Evolutionary conservation across 371 early-diverging fungal species (phyloP).

Genomic region (Lichtheimia ramosa): DNA sequence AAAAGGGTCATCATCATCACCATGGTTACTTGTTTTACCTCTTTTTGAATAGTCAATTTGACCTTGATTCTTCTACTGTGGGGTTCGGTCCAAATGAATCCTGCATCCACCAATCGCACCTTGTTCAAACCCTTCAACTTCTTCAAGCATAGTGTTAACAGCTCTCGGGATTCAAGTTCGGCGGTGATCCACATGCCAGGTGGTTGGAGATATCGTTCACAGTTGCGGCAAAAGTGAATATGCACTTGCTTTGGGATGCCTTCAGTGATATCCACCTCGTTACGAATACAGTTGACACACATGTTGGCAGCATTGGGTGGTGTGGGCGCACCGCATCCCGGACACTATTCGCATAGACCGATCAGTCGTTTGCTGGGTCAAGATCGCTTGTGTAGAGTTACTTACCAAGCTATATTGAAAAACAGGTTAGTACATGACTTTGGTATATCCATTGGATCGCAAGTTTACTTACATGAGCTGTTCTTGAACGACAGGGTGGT

Average conservation of each 20-base stretch:
- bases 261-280: conserved; percentile 95
- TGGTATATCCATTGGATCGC: not conserved
- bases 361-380: not conserved
- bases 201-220: conserved; percentile 97
- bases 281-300: conserved; percentile 98
- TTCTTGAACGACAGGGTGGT: conserved; percentile 50
- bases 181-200: conserved; percentile 92
- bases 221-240: conserved; percentile 94
- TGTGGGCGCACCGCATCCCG: conserved; percentile 96
- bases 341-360: conserved; percentile 69
- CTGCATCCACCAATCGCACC: conserved; percentile 96
- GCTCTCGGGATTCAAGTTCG: conserved; percentile 91
- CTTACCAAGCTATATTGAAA: conserved; percentile 36
- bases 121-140: conserved; percentile 89
- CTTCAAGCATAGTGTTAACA: conserved; percentile 94
- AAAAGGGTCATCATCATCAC: not conserved
- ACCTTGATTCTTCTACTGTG: conserved; percentile 94
- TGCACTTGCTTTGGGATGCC: conserved; percentile 96
- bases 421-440: conserved; percentile 3
- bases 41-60: conserved; percentile 97
- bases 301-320: conserved; percentile 97
- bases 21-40: conserved; percentile 55
- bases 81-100: conserved; percentile 99
- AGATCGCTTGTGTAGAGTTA: not conserved
- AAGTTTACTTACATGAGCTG: conserved; percentile 46